These are phyloP conservation scores for Patellifolia procumbens DNA, from an alignment of 179 eudicot genomes.

Conservation along the genomic window DNA sequence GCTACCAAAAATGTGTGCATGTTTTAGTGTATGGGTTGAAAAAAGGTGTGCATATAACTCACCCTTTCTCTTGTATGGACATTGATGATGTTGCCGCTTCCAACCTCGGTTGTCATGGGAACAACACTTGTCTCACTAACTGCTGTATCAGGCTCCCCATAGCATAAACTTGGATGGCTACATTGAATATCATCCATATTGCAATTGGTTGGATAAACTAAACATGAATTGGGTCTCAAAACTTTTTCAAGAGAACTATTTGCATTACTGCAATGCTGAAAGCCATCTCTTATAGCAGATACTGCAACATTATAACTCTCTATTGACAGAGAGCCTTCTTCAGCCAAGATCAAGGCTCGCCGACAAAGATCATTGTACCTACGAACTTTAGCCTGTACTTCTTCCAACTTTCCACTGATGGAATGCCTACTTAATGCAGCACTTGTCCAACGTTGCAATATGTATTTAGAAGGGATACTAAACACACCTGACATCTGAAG, in stretches of 20 bases:
- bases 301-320: slow-evolving; percentile 54
- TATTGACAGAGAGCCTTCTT: slow-evolving; percentile 59
- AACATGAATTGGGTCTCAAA: slow-evolving; percentile 32
- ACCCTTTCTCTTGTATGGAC: slow-evolving; percentile 42
- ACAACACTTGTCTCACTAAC: slow-evolving; percentile 24
- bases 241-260: slow-evolving; percentile 39
- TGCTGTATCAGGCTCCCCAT: slow-evolving; percentile 28
- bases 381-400: slow-evolving; percentile 50
- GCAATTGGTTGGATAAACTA: slow-evolving; percentile 25
- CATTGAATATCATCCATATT: slow-evolving; percentile 39
- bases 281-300: slow-evolving; percentile 53
- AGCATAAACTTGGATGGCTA: slow-evolving; percentile 27
- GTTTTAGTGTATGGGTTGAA: background rate
- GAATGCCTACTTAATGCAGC: slow-evolving; percentile 54
- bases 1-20: background rate
- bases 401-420: slow-evolving; percentile 37
- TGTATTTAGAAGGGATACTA: slow-evolving; percentile 55
- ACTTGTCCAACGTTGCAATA: slow-evolving; percentile 71
- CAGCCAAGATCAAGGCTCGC: slow-evolving; percentile 67
- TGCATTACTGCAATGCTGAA: slow-evolving; percentile 41
- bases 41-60: slow-evolving; percentile 27
- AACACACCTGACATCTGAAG: slow-evolving; percentile 69
- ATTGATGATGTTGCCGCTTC: slow-evolving; percentile 30
- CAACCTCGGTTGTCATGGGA: slow-evolving; percentile 37
- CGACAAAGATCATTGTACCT: slow-evolving; percentile 69